phyloP scores from a whole-genome alignment of 768 basidiomycete genomes.

The Leccinum uliginosum region DNA sequence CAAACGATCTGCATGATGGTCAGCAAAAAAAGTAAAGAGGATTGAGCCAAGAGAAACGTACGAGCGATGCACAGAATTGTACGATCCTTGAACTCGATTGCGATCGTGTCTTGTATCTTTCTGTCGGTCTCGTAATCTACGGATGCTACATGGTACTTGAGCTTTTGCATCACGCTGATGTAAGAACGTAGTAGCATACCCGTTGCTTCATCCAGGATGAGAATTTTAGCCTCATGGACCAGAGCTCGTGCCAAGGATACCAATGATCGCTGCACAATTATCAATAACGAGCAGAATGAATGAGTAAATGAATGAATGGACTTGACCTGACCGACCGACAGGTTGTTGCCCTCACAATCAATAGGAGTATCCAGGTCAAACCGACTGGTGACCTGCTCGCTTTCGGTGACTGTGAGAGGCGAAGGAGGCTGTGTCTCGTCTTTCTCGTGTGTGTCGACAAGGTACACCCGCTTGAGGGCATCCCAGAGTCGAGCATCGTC shows the following conservation, averaged over 20 bases:
- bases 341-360: slow-evolving; percentile 82
- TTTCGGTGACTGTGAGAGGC: slow-evolving; percentile 33
- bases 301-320: background rate
- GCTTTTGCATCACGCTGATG: background rate
- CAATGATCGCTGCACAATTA: slow-evolving; percentile 65
- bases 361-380: slow-evolving; percentile 82
- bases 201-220: slow-evolving; percentile 90
- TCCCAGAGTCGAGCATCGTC: slow-evolving; percentile 88
- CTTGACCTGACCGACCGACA: slow-evolving; percentile 59
- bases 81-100: slow-evolving; percentile 75
- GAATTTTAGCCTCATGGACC: slow-evolving; percentile 79
- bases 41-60: slow-evolving; percentile 34
- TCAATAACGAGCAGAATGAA: background rate
- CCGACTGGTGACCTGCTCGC: slow-evolving; percentile 41
- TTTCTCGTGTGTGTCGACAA: slow-evolving; percentile 53
- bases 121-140: slow-evolving; percentile 88
- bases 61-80: slow-evolving; percentile 88
- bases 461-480: slow-evolving; percentile 78
- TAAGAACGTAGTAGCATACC: slow-evolving; percentile 32
- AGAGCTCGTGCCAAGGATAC: slow-evolving; percentile 87
- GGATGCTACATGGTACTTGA: slow-evolving; percentile 45
- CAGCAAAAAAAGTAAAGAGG: background rate
- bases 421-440: slow-evolving; percentile 19
- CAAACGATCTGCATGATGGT: slow-evolving; percentile 57
- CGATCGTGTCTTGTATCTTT: slow-evolving; percentile 89